Evolutionary conservation across 2,329 filamentous ascomycete species (phyloP), one percentile per base, ranked within the genome.

Genomic region (Metarhizium robertsii): DNA sequence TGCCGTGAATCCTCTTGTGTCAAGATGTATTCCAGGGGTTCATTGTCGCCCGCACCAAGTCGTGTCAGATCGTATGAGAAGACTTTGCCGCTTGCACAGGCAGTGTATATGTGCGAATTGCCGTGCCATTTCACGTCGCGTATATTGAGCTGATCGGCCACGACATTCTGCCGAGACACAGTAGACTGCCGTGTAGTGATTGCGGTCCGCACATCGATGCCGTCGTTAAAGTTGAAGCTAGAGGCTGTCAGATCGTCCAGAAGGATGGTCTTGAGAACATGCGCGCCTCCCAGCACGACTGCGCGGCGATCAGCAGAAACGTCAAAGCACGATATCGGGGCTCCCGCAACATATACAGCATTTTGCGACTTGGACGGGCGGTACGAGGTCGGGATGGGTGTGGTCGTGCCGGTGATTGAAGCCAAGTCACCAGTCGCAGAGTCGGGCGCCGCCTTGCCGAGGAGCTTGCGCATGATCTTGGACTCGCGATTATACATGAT

Each of bases 1-100:
- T 86, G 83, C 3, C 83, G 77, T 49, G 79, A 78, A 61, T 85
- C 83, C 62, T 86, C 83, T 48, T 78, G 75, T 52, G 75, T 80
- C 65, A 84, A 78, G 38, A 84, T 75, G 38, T 77, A 79, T 43
- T 80, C 80, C 52, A 84, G 67, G 4, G 76, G 75, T 13, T 75
- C 68, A 2, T 71, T 67, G 6, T 69, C 69, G 2, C 72, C 73
- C 2, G 72, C 65, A 1, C 76, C 74, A 10, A 80, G 62, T 20
- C 78, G 76, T 45, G 73, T 73, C 18, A 86, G 65, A 65, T 86
- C 81, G 62, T 86, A 86, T 57, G 80, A 74, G 58, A 85, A 85
- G 61, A 86, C 84, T 66, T 82, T 81, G 62, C 83, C 83, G 58
- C 79, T 83, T 52, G 79, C 78, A 63, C 81, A 84, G 2, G 83